These are phyloP conservation scores for Truncatella angustata DNA, from an alignment of 2,329 filamentous ascomycete genomes.

Conservation along the genomic window DNA sequence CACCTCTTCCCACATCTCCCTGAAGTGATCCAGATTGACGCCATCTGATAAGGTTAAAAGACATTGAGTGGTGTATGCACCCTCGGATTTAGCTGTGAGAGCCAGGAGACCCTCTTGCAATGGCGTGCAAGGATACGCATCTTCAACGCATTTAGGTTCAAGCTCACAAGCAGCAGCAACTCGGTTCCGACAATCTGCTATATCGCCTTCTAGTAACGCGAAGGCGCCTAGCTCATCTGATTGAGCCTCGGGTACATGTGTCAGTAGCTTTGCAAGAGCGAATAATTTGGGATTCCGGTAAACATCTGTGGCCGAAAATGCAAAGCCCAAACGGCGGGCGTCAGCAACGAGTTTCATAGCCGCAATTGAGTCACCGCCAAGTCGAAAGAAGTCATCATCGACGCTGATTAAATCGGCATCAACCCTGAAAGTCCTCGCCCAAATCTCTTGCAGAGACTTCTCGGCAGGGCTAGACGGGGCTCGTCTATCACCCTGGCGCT, in stretches of 20 bases:
- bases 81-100: slow-evolving; percentile 46
- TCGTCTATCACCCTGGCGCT: background rate
- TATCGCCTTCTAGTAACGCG: slow-evolving; percentile 40
- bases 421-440: background rate
- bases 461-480: background rate
- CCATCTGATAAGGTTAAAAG: slow-evolving; percentile 38
- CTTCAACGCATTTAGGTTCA: slow-evolving; percentile 41
- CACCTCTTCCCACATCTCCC: slow-evolving; percentile 39
- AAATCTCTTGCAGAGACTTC: background rate
- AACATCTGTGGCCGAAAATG: slow-evolving; percentile 42
- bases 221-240: slow-evolving; percentile 31
- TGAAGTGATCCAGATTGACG: slow-evolving; percentile 34
- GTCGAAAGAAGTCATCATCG: slow-evolving; percentile 28
- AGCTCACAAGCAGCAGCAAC: slow-evolving; percentile 28
- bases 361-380: slow-evolving; percentile 45
- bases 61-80: slow-evolving; percentile 51
- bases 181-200: no score
- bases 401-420: slow-evolving; percentile 11
- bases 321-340: slow-evolving; percentile 35
- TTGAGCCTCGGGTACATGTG: slow-evolving; percentile 14
- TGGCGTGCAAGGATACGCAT: slow-evolving; percentile 53
- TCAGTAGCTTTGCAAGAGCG: slow-evolving; percentile 39
- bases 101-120: slow-evolving; percentile 55
- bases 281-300: slow-evolving; percentile 42
- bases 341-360: slow-evolving; percentile 49